phyloP scores from a whole-genome alignment of 805 yeast genomes.

The Hanseniaspora nectarophila region DNA sequence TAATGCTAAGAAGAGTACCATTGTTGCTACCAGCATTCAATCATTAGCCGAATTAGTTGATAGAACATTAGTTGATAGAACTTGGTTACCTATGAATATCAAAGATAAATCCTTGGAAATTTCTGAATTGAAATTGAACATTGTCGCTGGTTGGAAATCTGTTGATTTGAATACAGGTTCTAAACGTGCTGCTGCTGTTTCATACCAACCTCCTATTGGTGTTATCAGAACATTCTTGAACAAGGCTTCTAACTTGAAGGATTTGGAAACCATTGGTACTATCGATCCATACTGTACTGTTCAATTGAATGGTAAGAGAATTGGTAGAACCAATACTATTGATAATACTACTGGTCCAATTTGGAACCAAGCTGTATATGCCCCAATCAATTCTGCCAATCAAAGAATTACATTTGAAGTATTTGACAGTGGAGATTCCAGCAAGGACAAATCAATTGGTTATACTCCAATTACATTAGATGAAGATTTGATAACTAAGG shows the following conservation, averaged over 20 bases:
- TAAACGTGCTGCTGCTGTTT: constrained; percentile 42
- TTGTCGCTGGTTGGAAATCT: constrained; percentile 75
- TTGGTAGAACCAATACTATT: constrained; percentile 61
- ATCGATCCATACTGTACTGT: constrained; percentile 85
- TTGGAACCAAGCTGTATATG: constrained; percentile 73
- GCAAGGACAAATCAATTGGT: constrained; percentile 83
- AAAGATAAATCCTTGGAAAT: constrained; percentile 26
- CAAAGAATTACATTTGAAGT: constrained; percentile 77
- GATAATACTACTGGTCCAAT: constrained; percentile 64
- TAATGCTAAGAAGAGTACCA: constrained; percentile 35
- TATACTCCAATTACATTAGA: constrained; percentile 53
- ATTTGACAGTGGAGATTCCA: constrained; percentile 74
- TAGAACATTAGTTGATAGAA: constrained; percentile 62
- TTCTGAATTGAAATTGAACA: constrained; percentile 60
- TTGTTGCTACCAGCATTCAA: constrained; percentile 49
- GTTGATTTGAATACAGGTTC: constrained; percentile 57
- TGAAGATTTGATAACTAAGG: constrained; percentile 52
- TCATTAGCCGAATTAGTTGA: constrained; percentile 57
- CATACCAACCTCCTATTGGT: constrained; percentile 92
- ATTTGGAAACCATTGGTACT: constrained; percentile 79
- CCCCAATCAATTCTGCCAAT: constrained; percentile 69
- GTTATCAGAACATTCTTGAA: constrained; percentile 63
- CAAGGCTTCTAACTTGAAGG: constrained; percentile 62
- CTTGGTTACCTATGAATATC: constrained; percentile 53
- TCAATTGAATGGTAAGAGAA: constrained; percentile 61